phyloP scores from a whole-genome alignment of 768 basidiomycete genomes.

The Pholiota conissans region DNA sequence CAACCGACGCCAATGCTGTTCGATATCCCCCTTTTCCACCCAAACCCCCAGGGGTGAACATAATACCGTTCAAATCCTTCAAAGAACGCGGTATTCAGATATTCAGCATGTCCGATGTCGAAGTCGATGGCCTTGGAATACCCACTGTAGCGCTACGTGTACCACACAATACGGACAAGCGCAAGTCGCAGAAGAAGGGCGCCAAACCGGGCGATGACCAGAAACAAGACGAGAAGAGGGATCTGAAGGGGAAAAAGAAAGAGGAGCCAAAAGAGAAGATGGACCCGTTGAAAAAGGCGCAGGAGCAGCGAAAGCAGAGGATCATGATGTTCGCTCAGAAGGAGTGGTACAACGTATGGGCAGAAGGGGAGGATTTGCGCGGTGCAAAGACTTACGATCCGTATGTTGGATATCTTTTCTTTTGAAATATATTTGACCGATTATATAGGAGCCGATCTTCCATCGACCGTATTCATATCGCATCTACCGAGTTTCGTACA shows the following conservation, averaged over 20 bases:
- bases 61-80: conserved; percentile 60
- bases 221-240: conserved; percentile 37
- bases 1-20: neutral
- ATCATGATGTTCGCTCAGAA: conserved; percentile 23
- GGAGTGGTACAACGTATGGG: conserved; percentile 73
- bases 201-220: conserved; percentile 35
- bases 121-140: conserved; percentile 67
- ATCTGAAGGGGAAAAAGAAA: conserved; percentile 9
- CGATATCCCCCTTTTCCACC: conserved; percentile 30
- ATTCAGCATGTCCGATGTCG: conserved; percentile 40
- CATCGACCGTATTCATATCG: conserved; percentile 59
- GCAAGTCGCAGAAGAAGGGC: conserved; percentile 54
- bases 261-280: neutral
- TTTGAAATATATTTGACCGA: neutral
- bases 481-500: conserved; percentile 53
- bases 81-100: conserved; percentile 58
- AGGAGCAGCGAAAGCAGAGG: conserved; percentile 17
- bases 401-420: conserved; percentile 34
- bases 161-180: conserved; percentile 53
- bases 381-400: conserved; percentile 42
- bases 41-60: conserved; percentile 37
- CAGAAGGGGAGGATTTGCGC: conserved; percentile 55
- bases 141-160: conserved; percentile 60
- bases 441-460: conserved; percentile 38
- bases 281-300: conserved; percentile 17